phyloP scores from a whole-genome alignment of 352 stramenopile genomes.

The Phytophthora rubi region DNA sequence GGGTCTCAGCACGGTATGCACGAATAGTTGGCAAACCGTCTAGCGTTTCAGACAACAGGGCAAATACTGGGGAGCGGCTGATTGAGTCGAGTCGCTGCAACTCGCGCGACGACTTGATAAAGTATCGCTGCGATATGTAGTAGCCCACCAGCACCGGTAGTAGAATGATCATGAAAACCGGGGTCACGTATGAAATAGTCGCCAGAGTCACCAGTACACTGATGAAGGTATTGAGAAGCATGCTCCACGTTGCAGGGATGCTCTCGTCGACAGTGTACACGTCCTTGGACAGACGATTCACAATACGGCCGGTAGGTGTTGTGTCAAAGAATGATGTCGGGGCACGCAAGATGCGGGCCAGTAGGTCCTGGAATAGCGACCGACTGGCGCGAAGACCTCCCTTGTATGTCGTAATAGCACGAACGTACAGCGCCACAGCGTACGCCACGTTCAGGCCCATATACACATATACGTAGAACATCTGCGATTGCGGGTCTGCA shows the following conservation, averaged over 20 bases:
- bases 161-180: constrained; percentile 74
- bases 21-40: constrained; percentile 95
- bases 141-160: constrained; percentile 73
- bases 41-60: constrained; percentile 94
- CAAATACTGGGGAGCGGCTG: constrained; percentile 94
- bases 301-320: constrained; percentile 76
- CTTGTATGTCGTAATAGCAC: constrained; percentile 64
- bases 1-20: constrained; percentile 62
- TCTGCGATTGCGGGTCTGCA: constrained; percentile 47
- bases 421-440: constrained; percentile 69
- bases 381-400: constrained; percentile 61
- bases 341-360: constrained; percentile 92
- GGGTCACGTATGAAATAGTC: constrained; percentile 77
- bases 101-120: constrained; percentile 91
- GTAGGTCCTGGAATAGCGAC: constrained; percentile 65
- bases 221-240: constrained; percentile 78
- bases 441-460: constrained; percentile 71
- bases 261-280: constrained; percentile 80
- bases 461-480: constrained; percentile 89
- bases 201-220: constrained; percentile 67
- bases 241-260: constrained; percentile 70
- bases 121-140: constrained; percentile 91
- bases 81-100: constrained; percentile 97
- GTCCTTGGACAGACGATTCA: constrained; percentile 84
- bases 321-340: constrained; percentile 86